These are phyloP conservation scores for Tarenaya hassleriana DNA, from an alignment of 345 rosid genomes.

Conservation along the genomic window DNA sequence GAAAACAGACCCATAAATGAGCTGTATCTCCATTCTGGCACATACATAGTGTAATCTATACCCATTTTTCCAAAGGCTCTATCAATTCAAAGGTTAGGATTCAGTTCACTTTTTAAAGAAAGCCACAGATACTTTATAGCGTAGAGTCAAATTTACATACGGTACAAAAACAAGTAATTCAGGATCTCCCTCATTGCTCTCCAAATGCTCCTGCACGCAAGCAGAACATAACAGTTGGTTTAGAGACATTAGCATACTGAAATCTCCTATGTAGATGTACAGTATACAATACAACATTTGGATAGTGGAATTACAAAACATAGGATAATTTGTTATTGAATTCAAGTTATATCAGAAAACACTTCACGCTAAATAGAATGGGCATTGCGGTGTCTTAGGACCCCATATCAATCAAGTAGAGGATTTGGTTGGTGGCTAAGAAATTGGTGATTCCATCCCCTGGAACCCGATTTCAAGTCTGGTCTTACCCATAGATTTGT, in stretches of 20 bases:
- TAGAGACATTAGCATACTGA: not conserved
- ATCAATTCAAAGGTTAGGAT: not conserved
- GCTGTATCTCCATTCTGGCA: not conserved
- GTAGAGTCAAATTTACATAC: conserved; percentile 36
- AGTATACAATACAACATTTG: too few species aligned
- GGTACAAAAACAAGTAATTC: conserved; percentile 90
- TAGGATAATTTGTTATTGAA: too few species aligned
- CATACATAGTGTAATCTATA: not conserved
- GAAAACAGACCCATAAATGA: conserved; percentile 6
- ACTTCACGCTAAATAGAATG: too few species aligned
- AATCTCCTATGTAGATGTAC: too few species aligned
- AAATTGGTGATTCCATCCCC: not conserved
- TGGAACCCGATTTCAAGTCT: not conserved
- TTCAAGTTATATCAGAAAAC: too few species aligned
- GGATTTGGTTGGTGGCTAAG: not conserved
- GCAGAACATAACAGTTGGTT: conserved; percentile 11
- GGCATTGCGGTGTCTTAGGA: too few species aligned
- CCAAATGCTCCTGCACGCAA: conserved; percentile 60
- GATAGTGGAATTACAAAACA: too few species aligned
- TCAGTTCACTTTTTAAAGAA: conserved; percentile 1
- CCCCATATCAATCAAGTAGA: not conserved
- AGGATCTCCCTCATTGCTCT: conserved; percentile 93
- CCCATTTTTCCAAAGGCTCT: conserved; percentile 1
- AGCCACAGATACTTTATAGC: not conserved
- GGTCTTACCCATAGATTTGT: not conserved